These are phyloP conservation scores for Fusarium coffeatum DNA, from an alignment of 2,329 filamentous ascomycete genomes.

Conservation along the genomic window DNA sequence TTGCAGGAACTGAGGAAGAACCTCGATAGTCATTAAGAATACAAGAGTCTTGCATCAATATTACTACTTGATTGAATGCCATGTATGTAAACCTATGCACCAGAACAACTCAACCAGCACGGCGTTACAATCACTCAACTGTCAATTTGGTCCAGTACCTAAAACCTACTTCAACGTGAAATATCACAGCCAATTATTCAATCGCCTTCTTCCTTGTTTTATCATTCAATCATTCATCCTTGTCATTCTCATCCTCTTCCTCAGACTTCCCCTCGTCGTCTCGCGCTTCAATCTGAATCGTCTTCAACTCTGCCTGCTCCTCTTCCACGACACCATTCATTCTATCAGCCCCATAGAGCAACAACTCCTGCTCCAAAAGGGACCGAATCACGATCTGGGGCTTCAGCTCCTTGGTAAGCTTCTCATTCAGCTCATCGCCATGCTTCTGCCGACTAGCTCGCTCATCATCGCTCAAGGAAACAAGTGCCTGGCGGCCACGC, in stretches of 20 bases:
- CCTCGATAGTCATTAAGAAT: too few species aligned
- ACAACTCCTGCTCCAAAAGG: neutral
- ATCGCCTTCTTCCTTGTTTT: rapidly evolving
- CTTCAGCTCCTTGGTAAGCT: neutral
- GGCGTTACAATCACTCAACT: neutral
- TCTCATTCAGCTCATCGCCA: constrained; percentile 10
- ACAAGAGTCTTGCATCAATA: too few species aligned
- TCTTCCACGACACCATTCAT: neutral
- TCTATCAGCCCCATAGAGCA: neutral
- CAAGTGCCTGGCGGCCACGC: rapidly evolving
- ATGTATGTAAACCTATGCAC: neutral
- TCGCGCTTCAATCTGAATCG: rapidly evolving
- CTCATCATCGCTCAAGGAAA: neutral
- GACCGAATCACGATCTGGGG: neutral
- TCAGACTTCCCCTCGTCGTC: rapidly evolving
- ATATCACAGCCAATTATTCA: neutral
- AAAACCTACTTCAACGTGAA: neutral
- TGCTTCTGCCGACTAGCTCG: neutral
- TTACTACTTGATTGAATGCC: too few species aligned
- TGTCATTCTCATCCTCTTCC: neutral
- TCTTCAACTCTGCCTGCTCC: neutral
- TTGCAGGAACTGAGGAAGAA: neutral
- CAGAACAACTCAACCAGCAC: neutral
- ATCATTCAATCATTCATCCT: neutral
- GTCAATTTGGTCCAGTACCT: neutral